phyloP scores from a whole-genome alignment of 1,284 basidiomycete genomes.

The Xanthoconium separans region DNA sequence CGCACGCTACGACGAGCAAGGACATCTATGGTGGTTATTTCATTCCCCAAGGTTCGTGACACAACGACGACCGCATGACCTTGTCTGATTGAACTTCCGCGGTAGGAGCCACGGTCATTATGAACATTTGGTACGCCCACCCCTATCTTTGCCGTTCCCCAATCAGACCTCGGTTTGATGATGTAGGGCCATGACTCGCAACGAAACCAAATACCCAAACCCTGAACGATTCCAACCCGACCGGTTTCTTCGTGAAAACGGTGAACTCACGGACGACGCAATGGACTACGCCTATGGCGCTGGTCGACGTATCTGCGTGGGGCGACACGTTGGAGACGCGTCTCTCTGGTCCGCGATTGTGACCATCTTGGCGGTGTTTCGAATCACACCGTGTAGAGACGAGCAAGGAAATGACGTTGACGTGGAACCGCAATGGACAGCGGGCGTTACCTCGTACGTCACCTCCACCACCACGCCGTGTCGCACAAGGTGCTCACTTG shows the following conservation, averaged over 20 bases:
- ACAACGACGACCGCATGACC: no score
- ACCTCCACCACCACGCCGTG: no score
- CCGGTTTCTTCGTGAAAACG: constrained; percentile 27
- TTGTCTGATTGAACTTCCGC: no score
- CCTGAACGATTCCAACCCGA: constrained; percentile 36
- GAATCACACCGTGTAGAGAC: constrained; percentile 36
- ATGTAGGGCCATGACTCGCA: constrained; percentile 28
- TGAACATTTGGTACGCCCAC: constrained; percentile 18
- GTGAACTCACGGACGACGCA: constrained; percentile 32
- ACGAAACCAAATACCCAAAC: constrained; percentile 28
- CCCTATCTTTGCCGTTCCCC: no score
- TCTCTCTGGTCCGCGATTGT: constrained; percentile 46
- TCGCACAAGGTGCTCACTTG: neutral
- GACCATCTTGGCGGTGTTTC: constrained; percentile 39
- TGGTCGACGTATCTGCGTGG: constrained; percentile 43
- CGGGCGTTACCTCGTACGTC: constrained; percentile 30
- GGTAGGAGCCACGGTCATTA: constrained; percentile 4
- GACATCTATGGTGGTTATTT: constrained; percentile 22
- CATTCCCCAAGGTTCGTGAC: constrained; percentile 19
- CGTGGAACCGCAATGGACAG: constrained; percentile 33
- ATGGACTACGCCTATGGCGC: constrained; percentile 43
- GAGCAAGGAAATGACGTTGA: constrained; percentile 26
- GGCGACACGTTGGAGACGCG: constrained; percentile 40
- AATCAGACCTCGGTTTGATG: neutral
- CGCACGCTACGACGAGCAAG: constrained; percentile 13